phyloP scores from a whole-genome alignment of 2,329 filamentous ascomycete species.

The Fusarium succisae region DNA sequence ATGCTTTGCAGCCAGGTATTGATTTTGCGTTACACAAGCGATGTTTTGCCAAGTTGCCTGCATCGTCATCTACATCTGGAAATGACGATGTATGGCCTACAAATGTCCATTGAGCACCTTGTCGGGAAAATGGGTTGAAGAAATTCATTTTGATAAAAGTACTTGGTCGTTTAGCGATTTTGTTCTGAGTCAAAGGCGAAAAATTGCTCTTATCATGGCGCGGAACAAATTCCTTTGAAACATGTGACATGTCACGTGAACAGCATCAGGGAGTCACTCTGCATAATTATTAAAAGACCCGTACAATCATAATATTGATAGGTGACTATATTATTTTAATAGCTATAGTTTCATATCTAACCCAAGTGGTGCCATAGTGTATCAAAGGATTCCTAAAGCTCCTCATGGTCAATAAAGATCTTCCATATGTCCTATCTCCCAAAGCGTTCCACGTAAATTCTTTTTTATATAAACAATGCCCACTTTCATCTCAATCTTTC shows the following conservation, averaged over 20 bases:
- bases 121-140: conserved; percentile 21
- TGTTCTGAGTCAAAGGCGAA: background rate
- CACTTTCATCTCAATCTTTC: too few species aligned
- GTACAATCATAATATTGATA: too few species aligned
- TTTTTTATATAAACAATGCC: too few species aligned
- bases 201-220: background rate
- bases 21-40: conserved; percentile 51
- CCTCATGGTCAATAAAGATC: background rate
- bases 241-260: conserved; percentile 24
- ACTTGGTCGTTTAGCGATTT: background rate
- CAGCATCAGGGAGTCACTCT: too few species aligned
- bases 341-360: background rate
- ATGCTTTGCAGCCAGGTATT: conserved; percentile 68
- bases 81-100: conserved; percentile 65
- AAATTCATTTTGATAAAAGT: conserved; percentile 33
- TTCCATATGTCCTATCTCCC: too few species aligned
- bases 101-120: conserved; percentile 57
- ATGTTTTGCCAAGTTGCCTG: conserved; percentile 50
- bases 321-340: too few species aligned
- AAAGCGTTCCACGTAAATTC: too few species aligned
- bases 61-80: conserved; percentile 58
- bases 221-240: rapidly evolving
- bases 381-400: background rate
- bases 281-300: too few species aligned
- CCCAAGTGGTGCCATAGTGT: background rate